phyloP scores from a whole-genome alignment of 495 filamentous ascomycete genomes.

The Podospora australis region DNA sequence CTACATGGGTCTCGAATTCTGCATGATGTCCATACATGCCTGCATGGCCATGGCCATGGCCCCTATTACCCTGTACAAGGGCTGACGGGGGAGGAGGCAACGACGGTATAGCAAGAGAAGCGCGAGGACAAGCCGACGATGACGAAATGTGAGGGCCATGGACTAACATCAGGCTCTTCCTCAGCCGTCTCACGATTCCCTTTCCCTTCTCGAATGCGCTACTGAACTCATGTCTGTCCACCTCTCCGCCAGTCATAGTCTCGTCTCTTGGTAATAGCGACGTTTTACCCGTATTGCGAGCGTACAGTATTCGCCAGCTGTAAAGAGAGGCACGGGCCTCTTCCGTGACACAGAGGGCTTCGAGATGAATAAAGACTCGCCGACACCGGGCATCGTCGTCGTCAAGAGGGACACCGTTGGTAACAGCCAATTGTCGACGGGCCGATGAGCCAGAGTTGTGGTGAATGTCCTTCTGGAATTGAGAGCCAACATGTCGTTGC shows the following conservation, averaged over 20 bases:
- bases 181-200: conserved; percentile 8
- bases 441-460: background rate
- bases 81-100: too few relatives aligned
- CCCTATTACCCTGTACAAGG: too few relatives aligned
- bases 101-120: too few relatives aligned
- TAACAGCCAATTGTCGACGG: background rate
- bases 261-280: conserved; percentile 27
- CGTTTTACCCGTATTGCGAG: conserved; percentile 20
- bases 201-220: background rate
- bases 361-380: conserved; percentile 44
- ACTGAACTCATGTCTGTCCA: background rate
- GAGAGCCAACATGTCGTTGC: background rate
- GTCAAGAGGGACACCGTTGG: conserved; percentile 12
- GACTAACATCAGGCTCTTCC: conserved; percentile 7
- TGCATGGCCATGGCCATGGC: too few relatives aligned
- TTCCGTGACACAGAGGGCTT: conserved; percentile 40
- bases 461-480: background rate
- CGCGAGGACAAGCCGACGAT: too few relatives aligned
- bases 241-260: background rate
- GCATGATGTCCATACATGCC: too few relatives aligned
- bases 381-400: conserved; percentile 37
- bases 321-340: conserved; percentile 44
- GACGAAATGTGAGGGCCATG: too few relatives aligned
- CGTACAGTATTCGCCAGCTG: conserved; percentile 41
- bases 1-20: too few relatives aligned